Evolutionary conservation across 257 asterid species (phyloP), one percentile per base, ranked within the genome.

Genomic region (Penstemon newberryi): DNA sequence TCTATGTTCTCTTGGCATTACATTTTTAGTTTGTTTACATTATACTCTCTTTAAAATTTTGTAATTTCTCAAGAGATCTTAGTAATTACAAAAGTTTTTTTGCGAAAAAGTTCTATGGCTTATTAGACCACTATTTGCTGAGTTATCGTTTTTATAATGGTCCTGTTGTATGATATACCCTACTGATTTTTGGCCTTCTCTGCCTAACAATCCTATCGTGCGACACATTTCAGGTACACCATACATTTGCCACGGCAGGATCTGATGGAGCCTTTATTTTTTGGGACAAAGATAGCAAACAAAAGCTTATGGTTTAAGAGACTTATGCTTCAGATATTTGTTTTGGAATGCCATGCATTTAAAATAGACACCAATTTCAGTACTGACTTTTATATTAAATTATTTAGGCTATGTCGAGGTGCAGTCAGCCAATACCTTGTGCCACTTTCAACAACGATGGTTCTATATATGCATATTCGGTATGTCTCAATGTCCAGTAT

Each of bases 241-340:
- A 84, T 72, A 93, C 97, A 61, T 90, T 93, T 84, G 95, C 95
- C 62, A 90, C 99, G 25, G 87, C 96, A 39, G 99, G 99, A 54
- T 90, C 99, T 67, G 97, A 90, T 71, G 99, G 97, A 64, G 84
- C 92, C 70, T 90, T 88, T 70, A 85, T 87, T 74, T 90, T 88
- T 68, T 90, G 96, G 99, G 99, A 93, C 85, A 93, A 90, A 75
- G 98, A 90, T 75, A 93, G 97, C 84, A 90, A 90, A 72, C 95
- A 90, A 82, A 82, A 95, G 80, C 97, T 93, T 15, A 93, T 88
- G 92, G 98, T 93, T 71, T 18, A 41, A 7, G 42, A 8, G 8
- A 47, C 44, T 57, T 75, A 62, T 67, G 65, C 59, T 69, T 60
- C 53, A 57, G 49, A 63, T 56, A 8, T 70, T 51, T 51, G 39